Percentiles rank a stretch among this genome's conserved stretches.
Evolutionary conservation across 768 basidiomycete genomes (phyloP).

Genomic region (Xerocomellus dryophilus): DNA sequence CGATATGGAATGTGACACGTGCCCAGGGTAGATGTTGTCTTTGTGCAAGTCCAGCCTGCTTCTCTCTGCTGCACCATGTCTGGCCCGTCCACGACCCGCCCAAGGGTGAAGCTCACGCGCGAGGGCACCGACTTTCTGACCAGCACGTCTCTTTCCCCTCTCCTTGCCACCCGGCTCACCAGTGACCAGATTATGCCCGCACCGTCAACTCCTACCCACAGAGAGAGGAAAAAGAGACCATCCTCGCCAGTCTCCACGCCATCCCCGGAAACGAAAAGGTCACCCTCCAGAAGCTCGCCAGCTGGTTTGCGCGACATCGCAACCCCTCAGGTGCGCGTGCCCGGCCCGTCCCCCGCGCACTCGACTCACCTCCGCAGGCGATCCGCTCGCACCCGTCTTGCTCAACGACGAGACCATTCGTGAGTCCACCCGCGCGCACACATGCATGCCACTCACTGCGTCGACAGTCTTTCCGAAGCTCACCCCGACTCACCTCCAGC

Average conservation of each 20-base stretch:
- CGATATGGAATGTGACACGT: slow-evolving; percentile 16
- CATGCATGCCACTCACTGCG: slow-evolving; percentile 1
- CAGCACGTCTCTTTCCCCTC: not conserved
- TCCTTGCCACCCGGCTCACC: not conserved
- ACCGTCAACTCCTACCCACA: slow-evolving; percentile 14
- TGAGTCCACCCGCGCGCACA: slow-evolving; percentile 11
- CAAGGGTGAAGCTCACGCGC: not conserved
- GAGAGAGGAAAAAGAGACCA: slow-evolving; percentile 6
- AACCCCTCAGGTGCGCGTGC: not conserved
- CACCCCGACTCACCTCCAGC: slow-evolving; percentile 20
- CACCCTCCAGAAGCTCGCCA: slow-evolving; percentile 15
- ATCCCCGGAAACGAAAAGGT: slow-evolving; percentile 23
- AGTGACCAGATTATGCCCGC: slow-evolving; percentile 18
- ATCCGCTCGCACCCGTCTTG: no score
- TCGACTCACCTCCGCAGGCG: no score
- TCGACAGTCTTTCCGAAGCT: slow-evolving; percentile 28
- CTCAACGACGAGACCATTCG: slow-evolving; percentile 27
- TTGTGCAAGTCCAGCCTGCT: no score
- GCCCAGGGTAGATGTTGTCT: no score
- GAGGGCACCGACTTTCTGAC: slow-evolving; percentile 4
- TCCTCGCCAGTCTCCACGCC: slow-evolving; percentile 13
- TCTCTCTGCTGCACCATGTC: no score
- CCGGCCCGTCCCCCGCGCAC: no score
- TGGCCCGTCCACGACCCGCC: not conserved
- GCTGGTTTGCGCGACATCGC: slow-evolving; percentile 28